A percentile compares a stretch with the other conserved stretches of the same genome.
Evolutionary conservation across 2,329 filamentous ascomycete genomes (phyloP).

Genomic region (Immersiporthe knoxdaviesiana): DNA sequence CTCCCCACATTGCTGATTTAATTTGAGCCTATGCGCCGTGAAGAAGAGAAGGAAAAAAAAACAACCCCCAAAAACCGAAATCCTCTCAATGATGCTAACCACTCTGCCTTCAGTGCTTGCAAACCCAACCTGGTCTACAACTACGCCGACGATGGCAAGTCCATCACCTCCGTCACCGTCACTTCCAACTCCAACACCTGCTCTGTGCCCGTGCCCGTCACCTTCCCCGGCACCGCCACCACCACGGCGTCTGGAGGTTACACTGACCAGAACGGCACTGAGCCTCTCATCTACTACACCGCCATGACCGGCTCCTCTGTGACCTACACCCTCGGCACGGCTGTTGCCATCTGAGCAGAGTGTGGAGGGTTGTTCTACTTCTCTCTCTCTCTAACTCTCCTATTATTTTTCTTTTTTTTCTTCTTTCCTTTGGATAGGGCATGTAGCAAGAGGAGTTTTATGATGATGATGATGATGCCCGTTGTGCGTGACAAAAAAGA

Average conservation of each 20-base stretch:
- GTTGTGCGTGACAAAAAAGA: background rate
- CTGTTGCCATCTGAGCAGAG: conserved; percentile 20
- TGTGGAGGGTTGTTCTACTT: too few species aligned
- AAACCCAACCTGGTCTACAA: conserved; percentile 51
- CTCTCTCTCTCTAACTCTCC: background rate
- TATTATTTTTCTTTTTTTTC: background rate
- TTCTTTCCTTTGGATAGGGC: background rate
- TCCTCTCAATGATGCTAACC: background rate
- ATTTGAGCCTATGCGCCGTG: too few species aligned
- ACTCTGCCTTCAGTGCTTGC: conserved; percentile 41
- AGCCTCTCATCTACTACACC: conserved; percentile 56
- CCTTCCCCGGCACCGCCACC: conserved; percentile 50
- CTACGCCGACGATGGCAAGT: conserved; percentile 44
- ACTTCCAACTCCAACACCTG: conserved; percentile 57
- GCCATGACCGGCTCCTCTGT: conserved; percentile 48
- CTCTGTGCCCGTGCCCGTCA: conserved; percentile 56
- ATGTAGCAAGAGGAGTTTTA: background rate
- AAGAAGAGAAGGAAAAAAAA: background rate
- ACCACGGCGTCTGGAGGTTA: conserved; percentile 45
- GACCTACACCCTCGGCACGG: conserved; percentile 41
- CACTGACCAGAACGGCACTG: conserved; percentile 58
- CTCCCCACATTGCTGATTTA: background rate
- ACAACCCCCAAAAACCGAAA: background rate
- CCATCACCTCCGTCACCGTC: conserved; percentile 55
- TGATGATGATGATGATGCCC: background rate